phyloP scores from a whole-genome alignment of 495 filamentous ascomycete species.

The Neurospora hispaniola region DNA sequence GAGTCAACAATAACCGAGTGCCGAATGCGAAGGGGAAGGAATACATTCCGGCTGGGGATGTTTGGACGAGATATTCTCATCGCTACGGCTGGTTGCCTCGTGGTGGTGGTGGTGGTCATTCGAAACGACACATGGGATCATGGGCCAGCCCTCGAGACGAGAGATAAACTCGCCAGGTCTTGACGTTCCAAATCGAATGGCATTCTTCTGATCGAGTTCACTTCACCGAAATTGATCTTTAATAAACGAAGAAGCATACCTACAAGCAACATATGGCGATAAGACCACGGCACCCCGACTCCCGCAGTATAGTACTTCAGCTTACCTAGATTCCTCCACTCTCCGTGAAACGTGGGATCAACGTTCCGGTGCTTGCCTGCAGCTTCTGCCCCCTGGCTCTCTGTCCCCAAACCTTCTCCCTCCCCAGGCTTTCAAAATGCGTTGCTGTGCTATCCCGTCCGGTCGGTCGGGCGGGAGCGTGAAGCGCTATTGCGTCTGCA shows the following conservation, averaged over 20 bases:
- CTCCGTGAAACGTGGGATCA: background rate
- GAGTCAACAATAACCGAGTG: background rate
- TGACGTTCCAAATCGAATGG: background rate
- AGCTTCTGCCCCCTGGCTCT: background rate
- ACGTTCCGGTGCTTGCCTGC: background rate
- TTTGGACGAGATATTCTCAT: background rate
- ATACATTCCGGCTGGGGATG: background rate
- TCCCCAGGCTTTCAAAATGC: background rate
- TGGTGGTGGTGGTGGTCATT: background rate
- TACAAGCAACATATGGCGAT: background rate
- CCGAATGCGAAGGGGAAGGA: background rate
- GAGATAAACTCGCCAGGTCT: background rate
- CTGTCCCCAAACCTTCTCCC: background rate
- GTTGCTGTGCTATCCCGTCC: background rate
- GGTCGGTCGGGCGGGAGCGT: background rate
- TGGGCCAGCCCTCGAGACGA: background rate
- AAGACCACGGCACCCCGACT: background rate
- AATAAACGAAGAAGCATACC: background rate
- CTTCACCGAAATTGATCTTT: background rate
- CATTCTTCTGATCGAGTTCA: background rate
- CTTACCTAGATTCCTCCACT: background rate
- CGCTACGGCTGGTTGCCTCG: background rate
- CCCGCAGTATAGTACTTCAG: background rate
- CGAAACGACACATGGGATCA: background rate
- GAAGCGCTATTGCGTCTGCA: background rate